Conservation (phyloP, 1,284 basidiomycete genomes). For the Quambalaria eucalypti region DNA sequence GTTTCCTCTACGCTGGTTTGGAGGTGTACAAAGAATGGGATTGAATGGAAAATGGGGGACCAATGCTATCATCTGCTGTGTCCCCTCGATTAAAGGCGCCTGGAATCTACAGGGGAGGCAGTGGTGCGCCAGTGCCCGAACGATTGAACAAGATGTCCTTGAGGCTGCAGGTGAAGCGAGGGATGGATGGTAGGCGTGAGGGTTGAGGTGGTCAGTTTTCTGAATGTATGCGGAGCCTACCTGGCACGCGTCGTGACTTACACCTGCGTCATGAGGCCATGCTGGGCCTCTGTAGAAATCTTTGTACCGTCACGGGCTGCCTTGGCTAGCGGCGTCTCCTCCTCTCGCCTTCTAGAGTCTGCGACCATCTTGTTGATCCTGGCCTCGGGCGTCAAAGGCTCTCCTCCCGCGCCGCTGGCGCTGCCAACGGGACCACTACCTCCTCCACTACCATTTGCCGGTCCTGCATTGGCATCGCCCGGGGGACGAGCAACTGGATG, state of each 20-base stretch:
- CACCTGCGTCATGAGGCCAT: conserved; percentile 78
- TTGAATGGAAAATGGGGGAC: too few species aligned
- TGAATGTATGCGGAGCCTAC: neutral
- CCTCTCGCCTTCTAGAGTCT: conserved; percentile 15
- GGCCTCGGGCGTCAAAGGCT: neutral
- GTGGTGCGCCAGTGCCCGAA: conserved; percentile 6
- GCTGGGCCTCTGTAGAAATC: conserved; percentile 77
- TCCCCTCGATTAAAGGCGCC: too few species aligned
- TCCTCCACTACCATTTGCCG: neutral
- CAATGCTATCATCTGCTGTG: too few species aligned
- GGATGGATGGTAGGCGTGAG: neutral
- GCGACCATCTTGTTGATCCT: conserved; percentile 5
- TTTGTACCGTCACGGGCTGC: conserved; percentile 77
- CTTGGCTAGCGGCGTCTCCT: conserved; percentile 59
- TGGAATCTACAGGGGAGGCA: conserved; percentile 7
- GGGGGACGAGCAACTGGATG: neutral
- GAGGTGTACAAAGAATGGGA: too few species aligned
- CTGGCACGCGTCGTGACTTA: neutral
- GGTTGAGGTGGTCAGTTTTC: neutral
- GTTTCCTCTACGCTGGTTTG: too few species aligned
- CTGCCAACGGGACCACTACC: neutral
- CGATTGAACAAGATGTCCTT: conserved; percentile 56
- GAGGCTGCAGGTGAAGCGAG: conserved; percentile 50
- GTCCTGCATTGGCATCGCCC: neutral
- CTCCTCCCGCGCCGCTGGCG: neutral